Conservation (phyloP, 1,139 yeast genomes). For the Saccharomyces pastorianus region DNA sequence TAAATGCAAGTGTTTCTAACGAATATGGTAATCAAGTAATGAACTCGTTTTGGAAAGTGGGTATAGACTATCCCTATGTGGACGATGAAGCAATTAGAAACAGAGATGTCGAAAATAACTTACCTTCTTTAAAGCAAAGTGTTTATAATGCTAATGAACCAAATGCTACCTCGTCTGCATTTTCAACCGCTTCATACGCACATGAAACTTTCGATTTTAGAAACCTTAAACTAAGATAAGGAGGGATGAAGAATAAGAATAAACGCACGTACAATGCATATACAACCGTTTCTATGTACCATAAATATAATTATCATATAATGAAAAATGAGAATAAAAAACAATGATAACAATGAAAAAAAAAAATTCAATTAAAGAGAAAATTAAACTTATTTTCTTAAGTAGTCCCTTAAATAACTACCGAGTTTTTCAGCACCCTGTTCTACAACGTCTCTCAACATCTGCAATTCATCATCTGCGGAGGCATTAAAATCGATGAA, state of each 20-base stretch:
- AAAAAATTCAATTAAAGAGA: background rate
- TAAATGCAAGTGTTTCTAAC: background rate
- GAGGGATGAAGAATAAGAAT: background rate
- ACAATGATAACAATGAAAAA: background rate
- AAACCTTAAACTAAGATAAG: background rate
- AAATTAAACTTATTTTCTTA: conserved; percentile 37
- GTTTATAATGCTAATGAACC: background rate
- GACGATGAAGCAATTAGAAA: background rate
- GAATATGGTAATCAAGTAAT: background rate
- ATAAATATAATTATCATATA: background rate
- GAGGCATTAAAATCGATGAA: conserved; percentile 55
- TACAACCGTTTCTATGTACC: background rate
- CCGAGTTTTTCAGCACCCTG: conserved; percentile 88
- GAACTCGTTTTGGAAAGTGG: background rate
- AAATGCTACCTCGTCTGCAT: background rate
- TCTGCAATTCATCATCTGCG: conserved; percentile 73
- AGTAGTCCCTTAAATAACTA: conserved; percentile 73
- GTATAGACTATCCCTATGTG: background rate
- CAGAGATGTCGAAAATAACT: background rate
- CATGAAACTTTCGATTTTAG: background rate
- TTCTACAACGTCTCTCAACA: conserved; percentile 85
- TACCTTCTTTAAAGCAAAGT: background rate
- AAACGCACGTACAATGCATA: background rate
- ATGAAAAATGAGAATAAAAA: background rate
- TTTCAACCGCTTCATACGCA: background rate